A percentile compares a stretch with the other conserved stretches of the same genome.
Evolutionary conservation across 176 grass and related monocot species (phyloP).

Genomic region (Paspalum notatum): DNA sequence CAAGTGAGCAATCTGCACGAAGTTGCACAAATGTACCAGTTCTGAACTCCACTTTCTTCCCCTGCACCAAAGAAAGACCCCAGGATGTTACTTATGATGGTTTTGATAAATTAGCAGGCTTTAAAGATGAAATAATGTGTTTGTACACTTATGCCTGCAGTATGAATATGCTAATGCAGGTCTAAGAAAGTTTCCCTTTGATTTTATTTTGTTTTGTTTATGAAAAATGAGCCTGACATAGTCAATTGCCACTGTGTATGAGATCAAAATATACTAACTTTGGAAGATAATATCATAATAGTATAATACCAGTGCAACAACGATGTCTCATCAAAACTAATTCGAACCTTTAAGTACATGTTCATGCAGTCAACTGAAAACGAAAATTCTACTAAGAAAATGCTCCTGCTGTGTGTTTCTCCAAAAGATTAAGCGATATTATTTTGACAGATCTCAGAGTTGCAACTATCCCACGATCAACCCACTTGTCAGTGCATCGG

Average conservation of each 20-base stretch:
- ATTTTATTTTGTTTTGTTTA: constrained; percentile 3
- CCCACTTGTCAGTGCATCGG: too few relatives aligned
- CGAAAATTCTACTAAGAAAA: background rate
- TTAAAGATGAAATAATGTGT: background rate
- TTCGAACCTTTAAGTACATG: background rate
- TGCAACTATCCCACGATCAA: too few relatives aligned
- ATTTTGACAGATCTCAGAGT: too few relatives aligned
- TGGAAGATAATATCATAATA: background rate
- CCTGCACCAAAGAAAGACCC: background rate
- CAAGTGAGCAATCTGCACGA: constrained; percentile 10
- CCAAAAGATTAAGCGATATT: background rate
- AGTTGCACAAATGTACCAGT: background rate
- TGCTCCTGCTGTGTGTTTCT: background rate
- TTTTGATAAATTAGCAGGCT: background rate
- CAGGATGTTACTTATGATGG: background rate
- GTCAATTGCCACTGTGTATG: background rate
- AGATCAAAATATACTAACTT: constrained; percentile 9
- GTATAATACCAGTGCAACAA: background rate
- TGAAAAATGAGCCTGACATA: background rate
- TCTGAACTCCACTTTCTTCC: constrained; percentile 1
- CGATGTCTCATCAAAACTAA: background rate
- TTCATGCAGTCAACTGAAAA: background rate
- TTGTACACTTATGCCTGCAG: background rate
- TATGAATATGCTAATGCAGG: constrained; percentile 7
- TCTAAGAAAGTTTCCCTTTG: background rate